Conservation (phyloP, 371 early-diverging fungal species). For the Lichtheimia hyalospora region DNA sequence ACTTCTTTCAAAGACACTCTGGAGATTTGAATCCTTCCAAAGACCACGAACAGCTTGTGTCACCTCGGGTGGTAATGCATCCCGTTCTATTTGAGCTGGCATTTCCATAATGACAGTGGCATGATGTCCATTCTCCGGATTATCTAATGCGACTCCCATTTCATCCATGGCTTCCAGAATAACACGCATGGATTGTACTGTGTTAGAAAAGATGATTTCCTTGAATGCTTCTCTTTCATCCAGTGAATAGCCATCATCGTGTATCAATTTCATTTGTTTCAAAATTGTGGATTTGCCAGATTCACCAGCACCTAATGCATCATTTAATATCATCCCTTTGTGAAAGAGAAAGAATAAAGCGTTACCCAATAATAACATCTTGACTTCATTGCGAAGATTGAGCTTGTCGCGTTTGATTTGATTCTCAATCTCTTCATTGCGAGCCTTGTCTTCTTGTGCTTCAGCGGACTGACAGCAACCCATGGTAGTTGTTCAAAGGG, state of each 20-base stretch:
- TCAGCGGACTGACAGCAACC: constrained; percentile 89
- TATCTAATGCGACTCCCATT: constrained; percentile 69
- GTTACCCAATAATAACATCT: constrained; percentile 92
- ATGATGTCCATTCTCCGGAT: constrained; percentile 63
- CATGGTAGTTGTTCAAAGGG: constrained; percentile 57
- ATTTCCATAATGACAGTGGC: constrained; percentile 71
- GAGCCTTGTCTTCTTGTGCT: constrained; percentile 73
- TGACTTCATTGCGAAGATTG: constrained; percentile 86
- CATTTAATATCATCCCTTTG: not conserved
- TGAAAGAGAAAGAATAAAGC: not conserved
- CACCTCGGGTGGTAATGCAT: constrained; percentile 74
- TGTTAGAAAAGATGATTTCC: constrained; percentile 93
- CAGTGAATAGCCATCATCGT: constrained; percentile 86
- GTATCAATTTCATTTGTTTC: constrained; percentile 97
- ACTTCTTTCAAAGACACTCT: constrained; percentile 79
- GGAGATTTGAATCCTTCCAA: constrained; percentile 85
- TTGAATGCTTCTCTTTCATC: constrained; percentile 90
- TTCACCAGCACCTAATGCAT: constrained; percentile 88
- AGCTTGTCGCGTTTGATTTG: constrained; percentile 82
- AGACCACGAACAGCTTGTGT: constrained; percentile 75
- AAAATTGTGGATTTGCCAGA: constrained; percentile 96
- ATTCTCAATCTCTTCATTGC: constrained; percentile 90
- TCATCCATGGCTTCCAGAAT: constrained; percentile 91
- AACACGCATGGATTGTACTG: constrained; percentile 91
- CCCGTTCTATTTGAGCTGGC: constrained; percentile 83